Percentiles rank a stretch among this genome's conserved stretches.
These are phyloP conservation scores for Histomonas meleagridis DNA, from an alignment of 208 protist genomes.

Conservation along the genomic window DNA sequence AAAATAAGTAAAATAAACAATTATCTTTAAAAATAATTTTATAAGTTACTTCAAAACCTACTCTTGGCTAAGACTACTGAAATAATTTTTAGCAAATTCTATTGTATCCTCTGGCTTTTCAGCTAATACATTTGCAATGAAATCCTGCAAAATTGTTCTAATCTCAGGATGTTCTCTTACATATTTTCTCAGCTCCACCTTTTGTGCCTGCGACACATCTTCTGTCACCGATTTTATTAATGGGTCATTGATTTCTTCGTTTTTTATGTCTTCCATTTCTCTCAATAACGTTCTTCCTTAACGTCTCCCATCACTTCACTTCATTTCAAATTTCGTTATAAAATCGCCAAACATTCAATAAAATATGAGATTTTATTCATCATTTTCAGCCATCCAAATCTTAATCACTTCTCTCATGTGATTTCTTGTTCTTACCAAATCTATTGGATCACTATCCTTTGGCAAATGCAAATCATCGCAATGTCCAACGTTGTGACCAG, in stretches of 20 bases:
- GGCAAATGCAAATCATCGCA: not conserved
- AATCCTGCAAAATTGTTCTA: constrained; percentile 12
- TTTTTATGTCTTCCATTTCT: too few relatives aligned
- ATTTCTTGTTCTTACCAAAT: not conserved
- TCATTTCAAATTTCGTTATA: too few relatives aligned
- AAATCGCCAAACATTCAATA: too few relatives aligned
- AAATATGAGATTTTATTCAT: too few relatives aligned
- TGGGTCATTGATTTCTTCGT: too few relatives aligned
- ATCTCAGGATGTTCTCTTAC: not conserved
- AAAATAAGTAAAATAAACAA: too few relatives aligned
- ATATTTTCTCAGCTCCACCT: not conserved
- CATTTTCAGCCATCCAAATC: not conserved
- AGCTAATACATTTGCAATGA: not conserved
- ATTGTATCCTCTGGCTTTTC: constrained; percentile 16
- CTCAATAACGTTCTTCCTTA: too few relatives aligned
- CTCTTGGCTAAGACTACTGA: not conserved
- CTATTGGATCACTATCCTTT: not conserved
- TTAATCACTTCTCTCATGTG: not conserved
- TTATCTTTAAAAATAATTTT: too few relatives aligned
- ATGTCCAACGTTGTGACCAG: not conserved
- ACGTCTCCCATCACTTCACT: too few relatives aligned
- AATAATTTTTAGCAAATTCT: not conserved
- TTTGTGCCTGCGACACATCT: not conserved
- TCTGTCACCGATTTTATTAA: not conserved
- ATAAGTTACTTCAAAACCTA: too few relatives aligned